Base-by-base conservation (phyloP, 768 basidiomycete genomes). In the Coprinopsis cinerea region DNA sequence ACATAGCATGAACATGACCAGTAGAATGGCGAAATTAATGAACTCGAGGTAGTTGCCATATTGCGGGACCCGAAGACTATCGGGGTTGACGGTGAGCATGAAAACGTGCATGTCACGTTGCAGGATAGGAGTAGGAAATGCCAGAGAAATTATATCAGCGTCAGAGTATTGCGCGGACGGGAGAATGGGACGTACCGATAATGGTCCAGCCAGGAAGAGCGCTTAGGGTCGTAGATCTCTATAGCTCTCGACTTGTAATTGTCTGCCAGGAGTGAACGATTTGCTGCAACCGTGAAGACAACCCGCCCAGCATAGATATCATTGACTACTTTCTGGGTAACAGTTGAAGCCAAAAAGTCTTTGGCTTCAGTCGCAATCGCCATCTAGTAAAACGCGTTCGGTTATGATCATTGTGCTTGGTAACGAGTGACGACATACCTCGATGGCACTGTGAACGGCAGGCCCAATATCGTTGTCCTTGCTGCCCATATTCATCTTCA, bases 301-400 rank as follows among this genome's bases (percentile, higher is more conserved):
- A 90, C 78, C 5, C 79, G 75, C n/a, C 88, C 95, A 2, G 79
- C 71, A 64, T 93, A 88, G 43, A 99, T 89, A 47, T 92, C 87
- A 56, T 85, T 83, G 28, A 97, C 80, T 23, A 96, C 84, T 47
- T 82, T 82, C 63, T 97, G 94, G 2, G 91, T 82, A 20, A 96
- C 75, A 0, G 91, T 82, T 0, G 85, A 81, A 1, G 91, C 77
- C 10, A 96, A 71, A 59, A 98, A 95, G 24, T 77, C 72, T 63
- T 95, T 97, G 3, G 92, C 78, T 46, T 82, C 72, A 0, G 91
- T 92, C 6, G 85, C 79, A 57, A 98, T 90, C 2, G 92, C 92
- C 77, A 96, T 84, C 88, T 93, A 60, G n/a, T n/a, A n/a, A n/a
- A 1, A 44, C 22, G 34, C 25, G 42, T 10, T 36, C 35, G 15